Conservation (phyloP, 345 rosid species). For the Dipteronia sinensis region DNA sequence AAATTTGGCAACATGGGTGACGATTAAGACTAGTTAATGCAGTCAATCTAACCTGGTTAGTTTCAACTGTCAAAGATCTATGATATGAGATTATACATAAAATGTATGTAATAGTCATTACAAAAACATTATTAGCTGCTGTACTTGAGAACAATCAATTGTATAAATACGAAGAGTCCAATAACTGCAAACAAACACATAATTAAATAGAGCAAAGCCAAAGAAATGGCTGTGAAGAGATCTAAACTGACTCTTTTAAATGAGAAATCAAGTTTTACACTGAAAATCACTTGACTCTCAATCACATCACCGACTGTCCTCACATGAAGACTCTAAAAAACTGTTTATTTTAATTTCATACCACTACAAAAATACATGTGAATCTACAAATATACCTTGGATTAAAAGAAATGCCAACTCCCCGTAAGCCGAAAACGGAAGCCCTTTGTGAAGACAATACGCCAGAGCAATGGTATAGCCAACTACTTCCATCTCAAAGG, state of each 20-base stretch:
- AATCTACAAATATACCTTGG: constrained; percentile 51
- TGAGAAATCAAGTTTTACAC: background rate
- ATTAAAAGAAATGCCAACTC: constrained; percentile 84
- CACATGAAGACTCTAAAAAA: background rate
- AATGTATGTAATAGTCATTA: background rate
- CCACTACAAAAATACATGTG: background rate
- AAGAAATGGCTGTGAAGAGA: background rate
- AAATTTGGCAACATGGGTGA: background rate
- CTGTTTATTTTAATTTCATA: too few relatives aligned
- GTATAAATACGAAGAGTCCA: background rate
- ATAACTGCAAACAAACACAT: background rate
- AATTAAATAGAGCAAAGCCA: background rate
- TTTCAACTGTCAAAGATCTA: background rate
- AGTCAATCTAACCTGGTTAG: background rate
- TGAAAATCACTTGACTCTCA: background rate
- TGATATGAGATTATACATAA: background rate
- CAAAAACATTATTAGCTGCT: background rate
- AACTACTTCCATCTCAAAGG: constrained; percentile 89
- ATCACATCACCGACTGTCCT: background rate
- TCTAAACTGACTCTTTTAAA: background rate
- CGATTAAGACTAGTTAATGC: background rate
- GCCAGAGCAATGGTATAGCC: constrained; percentile 91
- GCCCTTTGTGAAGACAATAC: constrained; percentile 87
- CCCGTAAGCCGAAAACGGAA: constrained; percentile 94
- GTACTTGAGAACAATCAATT: background rate